phyloP scores from a whole-genome alignment of 768 basidiomycete species.

The Leccinum disarticulatum region DNA sequence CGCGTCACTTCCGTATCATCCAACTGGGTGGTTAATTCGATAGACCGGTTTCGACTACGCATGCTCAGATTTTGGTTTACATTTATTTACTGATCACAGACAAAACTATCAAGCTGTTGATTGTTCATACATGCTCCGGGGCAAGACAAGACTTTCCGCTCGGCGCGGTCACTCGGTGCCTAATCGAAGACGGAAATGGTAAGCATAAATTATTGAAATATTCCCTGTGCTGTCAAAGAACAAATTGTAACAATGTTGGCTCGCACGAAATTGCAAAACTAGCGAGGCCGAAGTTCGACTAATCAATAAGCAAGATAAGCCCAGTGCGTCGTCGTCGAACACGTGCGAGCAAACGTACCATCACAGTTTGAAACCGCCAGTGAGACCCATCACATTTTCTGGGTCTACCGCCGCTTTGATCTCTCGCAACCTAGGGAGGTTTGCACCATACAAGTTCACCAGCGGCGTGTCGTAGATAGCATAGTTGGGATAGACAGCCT shows the following conservation, averaged over 20 bases:
- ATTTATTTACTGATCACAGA: too few relatives aligned
- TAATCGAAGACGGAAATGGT: too few relatives aligned
- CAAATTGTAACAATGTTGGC: too few relatives aligned
- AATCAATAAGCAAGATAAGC: background rate
- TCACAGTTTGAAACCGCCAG: background rate
- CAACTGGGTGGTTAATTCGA: conserved; percentile 22
- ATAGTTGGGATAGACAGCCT: background rate
- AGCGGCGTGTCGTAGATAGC: background rate
- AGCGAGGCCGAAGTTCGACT: background rate
- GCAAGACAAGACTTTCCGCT: background rate
- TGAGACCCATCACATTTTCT: background rate
- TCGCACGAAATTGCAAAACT: too few relatives aligned
- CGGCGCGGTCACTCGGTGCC: too few relatives aligned
- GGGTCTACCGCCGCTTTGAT: background rate
- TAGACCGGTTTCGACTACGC: too few relatives aligned
- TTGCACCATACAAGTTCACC: background rate
- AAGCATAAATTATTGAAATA: too few relatives aligned
- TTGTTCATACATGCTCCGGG: background rate
- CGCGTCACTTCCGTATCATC: conserved; percentile 30
- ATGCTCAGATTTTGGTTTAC: background rate
- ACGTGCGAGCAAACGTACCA: background rate
- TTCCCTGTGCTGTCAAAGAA: too few relatives aligned
- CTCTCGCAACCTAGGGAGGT: background rate
- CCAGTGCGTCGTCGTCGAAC: background rate
- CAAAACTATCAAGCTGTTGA: background rate